Conservation (phyloP, 139 green algal genomes). For the Auxenochlorella pyrenoidosa region DNA sequence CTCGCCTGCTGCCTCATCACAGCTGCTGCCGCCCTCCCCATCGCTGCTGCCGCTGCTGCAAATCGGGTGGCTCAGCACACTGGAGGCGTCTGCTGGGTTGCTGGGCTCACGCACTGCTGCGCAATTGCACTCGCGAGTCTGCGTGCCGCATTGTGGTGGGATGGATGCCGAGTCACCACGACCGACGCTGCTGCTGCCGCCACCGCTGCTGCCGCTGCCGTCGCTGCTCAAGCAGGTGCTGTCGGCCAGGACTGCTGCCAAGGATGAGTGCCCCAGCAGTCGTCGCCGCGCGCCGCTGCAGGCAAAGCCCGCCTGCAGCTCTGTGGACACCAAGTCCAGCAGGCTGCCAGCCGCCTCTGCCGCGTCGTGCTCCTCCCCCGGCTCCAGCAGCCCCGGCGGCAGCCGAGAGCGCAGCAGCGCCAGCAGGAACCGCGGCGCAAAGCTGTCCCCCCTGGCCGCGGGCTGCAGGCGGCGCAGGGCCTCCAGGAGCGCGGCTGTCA, state of each 20-base stretch:
- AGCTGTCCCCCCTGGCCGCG: neutral
- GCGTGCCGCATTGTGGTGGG: neutral
- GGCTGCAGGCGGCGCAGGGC: conserved; percentile 11
- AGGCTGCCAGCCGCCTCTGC: conserved; percentile 36
- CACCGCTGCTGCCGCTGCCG: neutral
- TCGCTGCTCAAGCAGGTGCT: neutral
- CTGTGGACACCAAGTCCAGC: neutral
- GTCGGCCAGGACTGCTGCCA: neutral
- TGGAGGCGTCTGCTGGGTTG: neutral
- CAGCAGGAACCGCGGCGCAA: neutral
- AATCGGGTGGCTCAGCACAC: neutral
- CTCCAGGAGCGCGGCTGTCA: neutral
- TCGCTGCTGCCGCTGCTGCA: neutral
- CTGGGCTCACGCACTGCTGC: neutral
- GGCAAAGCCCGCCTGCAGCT: conserved; percentile 5
- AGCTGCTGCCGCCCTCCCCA: neutral
- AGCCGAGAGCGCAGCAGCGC: neutral
- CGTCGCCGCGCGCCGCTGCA: neutral
- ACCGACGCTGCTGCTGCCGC: neutral
- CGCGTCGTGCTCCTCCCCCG: conserved; percentile 46
- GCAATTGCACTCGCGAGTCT: neutral
- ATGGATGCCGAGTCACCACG: neutral
- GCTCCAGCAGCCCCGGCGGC: neutral
- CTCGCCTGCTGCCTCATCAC: neutral
- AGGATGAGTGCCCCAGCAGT: neutral